Evolutionary conservation across 2,329 filamentous ascomycete species (phyloP), one percentile per base, ranked within the genome.

Genomic region (Botrytis porri): DNA sequence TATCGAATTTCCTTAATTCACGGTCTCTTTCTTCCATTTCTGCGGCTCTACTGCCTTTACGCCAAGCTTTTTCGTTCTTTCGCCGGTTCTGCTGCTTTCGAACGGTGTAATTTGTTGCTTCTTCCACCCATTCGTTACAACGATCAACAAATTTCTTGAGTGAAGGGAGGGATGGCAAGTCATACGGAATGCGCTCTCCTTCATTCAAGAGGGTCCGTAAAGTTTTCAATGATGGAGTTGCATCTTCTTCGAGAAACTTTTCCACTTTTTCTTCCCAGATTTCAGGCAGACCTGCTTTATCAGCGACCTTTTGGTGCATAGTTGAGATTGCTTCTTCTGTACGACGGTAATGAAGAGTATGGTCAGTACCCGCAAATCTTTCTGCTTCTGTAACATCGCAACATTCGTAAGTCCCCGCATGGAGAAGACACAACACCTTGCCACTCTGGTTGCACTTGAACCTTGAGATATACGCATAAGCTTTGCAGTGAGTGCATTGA

Each of bases 61-160:
- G 92, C 89, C 92, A 96, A 62, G 88, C 89, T 80, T 94, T 96
- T 79, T 98, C 95, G 82, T 92, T 97, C 83, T 98, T 98, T 75
- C 95, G 93, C 75, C 96, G 92, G 80, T 97, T 97, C 83, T 98
- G 95, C 84, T 98, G 95, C 84, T 99, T 99, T 78, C 96, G 93
- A 74, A 96, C 95, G 80, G 95, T 97, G 85, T 97, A 99, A 81
- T 93, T 95, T 79, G 93, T 96, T 76, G 96, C 96, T 84, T 98
- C 95, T 79, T 98, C 96, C 75, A 98, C 94, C 93, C 97, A 98
- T 81, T 97, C 94, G 82, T 97, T 97, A 85, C 96, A 98, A 79
- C 93, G 92, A 78, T 97, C 94, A 81, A 99, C 96, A 84, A 97
- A 99, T 77, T 91, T 89, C 83, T 90, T 92, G 78, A 99, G 87